Conservation (phyloP, 805 yeast genomes). For the Hanseniaspora osmophila region DNA sequence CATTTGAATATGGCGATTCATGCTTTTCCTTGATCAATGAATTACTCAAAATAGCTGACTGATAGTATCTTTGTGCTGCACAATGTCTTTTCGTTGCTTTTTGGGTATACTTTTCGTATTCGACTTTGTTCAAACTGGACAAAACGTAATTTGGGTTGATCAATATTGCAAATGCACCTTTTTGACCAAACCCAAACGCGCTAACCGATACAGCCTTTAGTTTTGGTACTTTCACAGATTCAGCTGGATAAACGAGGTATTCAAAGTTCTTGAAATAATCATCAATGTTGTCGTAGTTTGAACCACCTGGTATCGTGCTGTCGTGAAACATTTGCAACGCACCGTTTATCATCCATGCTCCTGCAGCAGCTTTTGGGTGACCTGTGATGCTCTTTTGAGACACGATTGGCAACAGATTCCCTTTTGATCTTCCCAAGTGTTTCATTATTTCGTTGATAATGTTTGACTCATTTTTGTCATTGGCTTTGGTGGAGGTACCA, state of each 20-base stretch:
- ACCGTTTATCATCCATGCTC: slow-evolving; percentile 98
- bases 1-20: slow-evolving; percentile 76
- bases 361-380: slow-evolving; percentile 98
- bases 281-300: slow-evolving; percentile 90
- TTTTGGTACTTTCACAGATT: slow-evolving; percentile 77
- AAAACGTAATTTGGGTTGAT: slow-evolving; percentile 80
- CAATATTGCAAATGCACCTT: slow-evolving; percentile 83
- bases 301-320: slow-evolving; percentile 88
- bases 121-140: slow-evolving; percentile 52
- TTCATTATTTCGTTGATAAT: slow-evolving; percentile 75
- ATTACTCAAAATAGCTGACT: slow-evolving; percentile 73
- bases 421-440: slow-evolving; percentile 82
- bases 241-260: slow-evolving; percentile 76
- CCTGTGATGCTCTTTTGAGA: slow-evolving; percentile 95
- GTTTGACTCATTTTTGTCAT: slow-evolving; percentile 86
- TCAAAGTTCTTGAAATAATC: slow-evolving; percentile 56
- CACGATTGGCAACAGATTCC: slow-evolving; percentile 84
- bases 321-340: slow-evolving; percentile 73
- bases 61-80: slow-evolving; percentile 78
- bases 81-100: slow-evolving; percentile 66
- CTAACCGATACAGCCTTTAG: slow-evolving; percentile 86
- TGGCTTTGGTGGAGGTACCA: slow-evolving; percentile 95
- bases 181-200: slow-evolving; percentile 94
- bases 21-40: slow-evolving; percentile 76
- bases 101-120: slow-evolving; percentile 50